Evolutionary conservation across 805 yeast genomes (phyloP), one percentile per base, ranked within the genome.

Genomic region (Yamadazyma paraphyllophila): DNA sequence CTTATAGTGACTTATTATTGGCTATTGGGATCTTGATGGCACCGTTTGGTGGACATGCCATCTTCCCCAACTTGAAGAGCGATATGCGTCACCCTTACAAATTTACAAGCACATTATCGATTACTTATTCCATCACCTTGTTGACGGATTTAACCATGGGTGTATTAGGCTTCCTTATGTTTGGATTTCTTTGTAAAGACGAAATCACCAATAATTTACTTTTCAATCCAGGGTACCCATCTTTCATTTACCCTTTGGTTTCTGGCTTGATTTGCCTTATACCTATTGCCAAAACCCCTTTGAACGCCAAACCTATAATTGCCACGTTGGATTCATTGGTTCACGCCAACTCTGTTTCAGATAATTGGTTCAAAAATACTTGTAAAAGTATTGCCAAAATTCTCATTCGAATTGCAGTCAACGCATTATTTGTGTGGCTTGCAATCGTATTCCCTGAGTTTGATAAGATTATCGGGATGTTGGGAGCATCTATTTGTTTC

Each of bases 21-120:
- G 76, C 85, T 1, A 67, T 81, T 40, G 88, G 88, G 10, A 81
- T 83, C 43, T 74, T 82, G 49, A 74, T 83, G 74, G 85, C 91
- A 3, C 91, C 92, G 1, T 87, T 86, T 71, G 90, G 94, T 5
- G 92, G 94, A 0, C 94, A 87, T 64, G 88, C 94, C 4, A 78
- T 87, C 20, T 87, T 86, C 57, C 94, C 94, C 2, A 86, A 86
- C 53, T 70, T 86, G 43, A 82, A 81, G 59, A 74, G 81, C 30
- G 95, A 86, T 61, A 82, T 86, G 85, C 73, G 86, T 44, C 85
- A 81, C 52, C 91, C 92, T 3, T 60, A 68, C 26, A 78, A 76
- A 50, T 84, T 78, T 61, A 65, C 66, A 14, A 59, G 60, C 12
- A 80, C 89, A 49, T 69, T 84, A 57, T 65, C 69, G 38, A 61